Evolutionary conservation across 176 grass and related monocot species (phyloP).

Genomic region (Triticum urartu): DNA sequence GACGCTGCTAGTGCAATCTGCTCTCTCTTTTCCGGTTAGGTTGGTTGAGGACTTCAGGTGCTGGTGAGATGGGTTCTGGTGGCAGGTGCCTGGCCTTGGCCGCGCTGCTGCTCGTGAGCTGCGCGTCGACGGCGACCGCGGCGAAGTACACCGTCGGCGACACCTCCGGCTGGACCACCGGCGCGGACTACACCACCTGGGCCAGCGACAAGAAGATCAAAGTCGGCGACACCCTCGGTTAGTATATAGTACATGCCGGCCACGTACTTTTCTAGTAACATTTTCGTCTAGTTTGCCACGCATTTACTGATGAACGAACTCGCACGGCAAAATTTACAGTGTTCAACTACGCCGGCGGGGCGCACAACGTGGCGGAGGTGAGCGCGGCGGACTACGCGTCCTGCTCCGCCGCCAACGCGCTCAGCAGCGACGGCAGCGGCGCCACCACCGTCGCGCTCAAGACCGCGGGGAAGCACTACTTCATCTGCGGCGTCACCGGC

Average conservation of each 20-base stretch:
- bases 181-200: conserved; percentile 71
- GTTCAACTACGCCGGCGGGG: conserved; percentile 58
- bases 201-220: conserved; percentile 50
- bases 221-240: conserved; percentile 57
- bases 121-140: conserved; percentile 25
- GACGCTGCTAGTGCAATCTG: background rate
- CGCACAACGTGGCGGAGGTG: conserved; percentile 71
- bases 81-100: conserved; percentile 34
- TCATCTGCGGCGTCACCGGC: conserved; percentile 62
- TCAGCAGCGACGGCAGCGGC: conserved; percentile 62
- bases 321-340: conserved; percentile 13
- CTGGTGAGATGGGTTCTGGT: conserved; percentile 36
- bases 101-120: conserved; percentile 44
- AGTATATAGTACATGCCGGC: background rate
- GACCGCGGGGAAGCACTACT: conserved; percentile 76
- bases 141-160: conserved; percentile 73
- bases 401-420: conserved; percentile 53
- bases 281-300: background rate
- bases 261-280: background rate
- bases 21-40: background rate
- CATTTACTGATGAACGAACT: background rate
- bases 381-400: conserved; percentile 64
- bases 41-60: background rate
- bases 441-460: conserved; percentile 58
- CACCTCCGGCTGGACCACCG: conserved; percentile 63